These are phyloP conservation scores for Puya raimondii DNA, from an alignment of 176 grass and related monocot species.

Conservation along the genomic window DNA sequence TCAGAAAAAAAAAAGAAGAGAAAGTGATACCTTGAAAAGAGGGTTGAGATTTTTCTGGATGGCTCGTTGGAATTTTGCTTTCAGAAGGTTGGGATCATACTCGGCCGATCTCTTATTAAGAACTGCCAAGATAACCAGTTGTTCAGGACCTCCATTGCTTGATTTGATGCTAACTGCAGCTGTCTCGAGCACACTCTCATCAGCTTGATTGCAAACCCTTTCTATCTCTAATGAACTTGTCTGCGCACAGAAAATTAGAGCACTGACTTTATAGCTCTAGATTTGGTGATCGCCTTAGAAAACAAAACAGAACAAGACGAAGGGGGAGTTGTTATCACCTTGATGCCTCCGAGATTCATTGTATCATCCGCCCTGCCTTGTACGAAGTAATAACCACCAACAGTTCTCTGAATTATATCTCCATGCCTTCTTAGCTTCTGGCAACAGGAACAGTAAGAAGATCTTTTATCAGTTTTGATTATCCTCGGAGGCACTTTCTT, in stretches of 20 bases:
- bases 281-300: background rate
- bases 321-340: slow-evolving; percentile 28
- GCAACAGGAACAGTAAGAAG: slow-evolving; percentile 1
- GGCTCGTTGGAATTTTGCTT: slow-evolving; percentile 68
- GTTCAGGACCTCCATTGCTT: slow-evolving; percentile 58
- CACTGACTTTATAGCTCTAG: background rate
- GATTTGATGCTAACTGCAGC: slow-evolving; percentile 67
- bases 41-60: slow-evolving; percentile 87
- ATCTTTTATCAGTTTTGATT: background rate
- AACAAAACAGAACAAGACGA: background rate
- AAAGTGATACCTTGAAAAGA: slow-evolving; percentile 69
- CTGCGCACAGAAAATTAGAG: slow-evolving; percentile 27
- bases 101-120: slow-evolving; percentile 42
- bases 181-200: slow-evolving; percentile 74
- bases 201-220: slow-evolving; percentile 63
- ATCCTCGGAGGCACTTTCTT: background rate
- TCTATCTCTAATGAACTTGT: slow-evolving; percentile 98
- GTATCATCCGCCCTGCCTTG: slow-evolving; percentile 93
- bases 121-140: slow-evolving; percentile 64
- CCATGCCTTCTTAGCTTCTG: slow-evolving; percentile 87
- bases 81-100: slow-evolving; percentile 35
- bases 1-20: background rate
- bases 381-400: slow-evolving; percentile 77
- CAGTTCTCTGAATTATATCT: slow-evolving; percentile 82
- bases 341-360: slow-evolving; percentile 98